phyloP scores from a whole-genome alignment of 1,139 yeast genomes.

The Pichia inconspicua region DNA sequence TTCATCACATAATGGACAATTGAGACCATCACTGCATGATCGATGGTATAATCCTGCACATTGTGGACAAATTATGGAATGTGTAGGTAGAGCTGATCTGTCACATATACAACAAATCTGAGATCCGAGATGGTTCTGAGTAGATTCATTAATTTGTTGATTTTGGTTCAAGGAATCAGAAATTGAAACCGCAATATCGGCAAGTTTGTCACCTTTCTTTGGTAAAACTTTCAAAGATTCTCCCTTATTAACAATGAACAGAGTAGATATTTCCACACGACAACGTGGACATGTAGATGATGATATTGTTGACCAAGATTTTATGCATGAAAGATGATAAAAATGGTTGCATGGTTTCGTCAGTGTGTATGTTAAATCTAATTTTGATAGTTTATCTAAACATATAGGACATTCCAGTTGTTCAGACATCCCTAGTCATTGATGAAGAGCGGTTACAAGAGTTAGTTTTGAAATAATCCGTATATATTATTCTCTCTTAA shows the following conservation, averaged over 20 bases:
- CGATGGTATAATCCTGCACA: slow-evolving; percentile 17
- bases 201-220: slow-evolving; percentile 7
- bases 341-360: slow-evolving; percentile 14
- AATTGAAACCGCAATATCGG: not conserved
- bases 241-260: not conserved
- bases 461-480: too few relatives aligned
- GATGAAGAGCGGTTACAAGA: not conserved
- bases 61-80: slow-evolving; percentile 16
- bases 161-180: not conserved
- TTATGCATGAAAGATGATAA: slow-evolving; percentile 13
- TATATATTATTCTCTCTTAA: too few relatives aligned
- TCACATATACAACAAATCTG: slow-evolving; percentile 18
- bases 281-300: slow-evolving; percentile 16
- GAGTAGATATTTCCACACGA: slow-evolving; percentile 5
- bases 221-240: not conserved
- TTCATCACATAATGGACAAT: slow-evolving; percentile 16
- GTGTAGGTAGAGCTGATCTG: slow-evolving; percentile 3
- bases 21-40: slow-evolving; percentile 16
- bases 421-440: not conserved
- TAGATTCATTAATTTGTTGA: not conserved
- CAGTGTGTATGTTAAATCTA: slow-evolving; percentile 3
- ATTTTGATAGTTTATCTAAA: slow-evolving; percentile 7
- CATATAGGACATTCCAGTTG: slow-evolving; percentile 13
- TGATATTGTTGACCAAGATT: slow-evolving; percentile 12
- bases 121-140: not conserved